phyloP scores from a whole-genome alignment of 192 early-diverging fungal genomes.

The Backusella parvicylindrica region DNA sequence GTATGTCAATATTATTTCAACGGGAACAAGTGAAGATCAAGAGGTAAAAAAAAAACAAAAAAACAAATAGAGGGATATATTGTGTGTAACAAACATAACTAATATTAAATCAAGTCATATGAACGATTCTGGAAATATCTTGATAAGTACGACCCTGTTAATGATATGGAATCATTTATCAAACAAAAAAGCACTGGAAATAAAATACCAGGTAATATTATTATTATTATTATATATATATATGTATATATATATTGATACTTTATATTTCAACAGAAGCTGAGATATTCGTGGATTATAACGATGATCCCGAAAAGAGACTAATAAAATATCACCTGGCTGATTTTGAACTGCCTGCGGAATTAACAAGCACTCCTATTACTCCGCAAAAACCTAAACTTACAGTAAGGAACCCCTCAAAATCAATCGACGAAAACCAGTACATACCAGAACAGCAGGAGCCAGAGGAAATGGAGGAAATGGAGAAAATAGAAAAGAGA shows the following conservation, averaged over 20 bases:
- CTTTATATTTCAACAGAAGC: conserved; percentile 1
- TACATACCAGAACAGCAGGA: background rate
- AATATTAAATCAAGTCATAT: conserved; percentile 46
- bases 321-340: conserved; percentile 21
- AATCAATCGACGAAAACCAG: background rate
- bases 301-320: conserved; percentile 30
- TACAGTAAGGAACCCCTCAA: background rate
- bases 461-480: background rate
- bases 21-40: conserved; percentile 64
- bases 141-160: conserved; percentile 58
- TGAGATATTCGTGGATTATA: conserved; percentile 19
- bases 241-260: background rate
- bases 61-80: background rate
- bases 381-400: background rate
- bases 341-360: conserved; percentile 8
- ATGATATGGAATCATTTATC: conserved; percentile 65
- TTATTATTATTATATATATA: background rate
- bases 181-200: conserved; percentile 61
- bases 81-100: background rate
- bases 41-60: conserved; percentile 41
- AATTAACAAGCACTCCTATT: background rate
- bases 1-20: conserved; percentile 73
- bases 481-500: background rate
- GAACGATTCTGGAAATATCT: conserved; percentile 66
- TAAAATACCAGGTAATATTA: conserved; percentile 39